Base-by-base conservation (phyloP, 192 early-diverging fungal species). In the Entomortierella parvispora region DNA sequence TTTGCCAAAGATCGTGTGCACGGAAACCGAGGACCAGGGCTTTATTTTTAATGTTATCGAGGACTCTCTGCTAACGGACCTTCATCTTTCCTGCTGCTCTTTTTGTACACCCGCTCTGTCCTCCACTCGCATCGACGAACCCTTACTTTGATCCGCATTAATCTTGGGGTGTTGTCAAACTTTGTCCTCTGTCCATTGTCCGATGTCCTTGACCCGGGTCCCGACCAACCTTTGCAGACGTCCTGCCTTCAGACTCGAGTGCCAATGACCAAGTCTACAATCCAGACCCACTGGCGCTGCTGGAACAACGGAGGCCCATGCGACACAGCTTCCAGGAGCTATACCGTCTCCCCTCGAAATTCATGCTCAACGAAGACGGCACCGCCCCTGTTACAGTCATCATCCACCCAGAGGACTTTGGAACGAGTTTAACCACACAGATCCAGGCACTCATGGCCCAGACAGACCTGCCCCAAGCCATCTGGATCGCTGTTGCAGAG, bases 301-400 rank as follows among this genome's bases (percentile, higher is more conserved):
- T 77, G 61, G 65, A 68, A 77, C 74, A 67, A 45, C 68, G 74
- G 66, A 28, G 65, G 56, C 74, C 74, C 18, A 58, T 77, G 59
- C 52, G 74, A 44, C 74, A 77, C 43, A 68, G 65, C 32, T 77
- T 68, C 42, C 74, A 77, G 55, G 74, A 77, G 26, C 74, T 77
- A 45, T 77, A 77, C 49, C 60, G 55, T 5, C 51, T 77, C 6
- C 58, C 54, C 20, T 77, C 74, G 53, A 77, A 77, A 53, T 77
- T 77, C 48, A 77, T 77, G 74, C 64, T 77, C 14, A 70, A 75
- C 4, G 63, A 64, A 25, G 54, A 76, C 62, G 51, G 54, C 3
- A 69, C 57, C 23, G 69, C 80, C 9, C 52, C 75, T 15, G 71
- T 81, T n/a, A 81, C 76, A 31, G 69, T 79, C 56, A 80, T 84